These are phyloP conservation scores for Ogataea salicorniae DNA, from an alignment of 805 yeast species.

Conservation along the genomic window DNA sequence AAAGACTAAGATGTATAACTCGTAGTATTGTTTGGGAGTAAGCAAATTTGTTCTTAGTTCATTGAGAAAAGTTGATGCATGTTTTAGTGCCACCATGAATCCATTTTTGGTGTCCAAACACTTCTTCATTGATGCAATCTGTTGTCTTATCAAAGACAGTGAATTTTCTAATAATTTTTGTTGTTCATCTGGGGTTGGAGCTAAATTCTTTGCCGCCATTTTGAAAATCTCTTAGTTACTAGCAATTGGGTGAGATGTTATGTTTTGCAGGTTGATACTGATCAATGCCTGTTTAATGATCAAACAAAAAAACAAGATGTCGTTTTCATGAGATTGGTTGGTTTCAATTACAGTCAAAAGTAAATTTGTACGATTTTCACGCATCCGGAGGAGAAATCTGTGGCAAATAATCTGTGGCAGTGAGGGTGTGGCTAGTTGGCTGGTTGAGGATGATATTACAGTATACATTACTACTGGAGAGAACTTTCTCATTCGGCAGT, in stretches of 20 bases:
- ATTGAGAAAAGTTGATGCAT: conserved; percentile 73
- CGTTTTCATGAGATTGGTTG: no score
- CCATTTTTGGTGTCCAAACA: conserved; percentile 59
- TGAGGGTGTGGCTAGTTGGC: no score
- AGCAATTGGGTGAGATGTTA: not conserved
- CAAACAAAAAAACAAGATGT: no score
- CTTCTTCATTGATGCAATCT: conserved; percentile 70
- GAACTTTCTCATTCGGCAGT: no score
- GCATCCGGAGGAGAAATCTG: no score
- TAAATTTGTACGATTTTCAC: no score
- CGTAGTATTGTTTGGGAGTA: conserved; percentile 91
- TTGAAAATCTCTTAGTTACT: not conserved
- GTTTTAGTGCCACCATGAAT: conserved; percentile 83
- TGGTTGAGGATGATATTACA: no score
- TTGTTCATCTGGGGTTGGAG: conserved; percentile 24
- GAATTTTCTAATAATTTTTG: conserved; percentile 38
- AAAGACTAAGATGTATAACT: conserved; percentile 74
- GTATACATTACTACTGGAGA: no score
- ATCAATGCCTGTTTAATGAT: no score
- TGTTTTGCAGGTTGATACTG: no score
- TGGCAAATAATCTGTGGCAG: no score
- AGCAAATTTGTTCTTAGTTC: conserved; percentile 74
- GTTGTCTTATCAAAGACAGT: conserved; percentile 53
- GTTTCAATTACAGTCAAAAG: no score
- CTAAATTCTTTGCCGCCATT: conserved; percentile 11